Base-by-base conservation (phyloP, 768 basidiomycete species). In the Sarcomyxa edulis region DNA sequence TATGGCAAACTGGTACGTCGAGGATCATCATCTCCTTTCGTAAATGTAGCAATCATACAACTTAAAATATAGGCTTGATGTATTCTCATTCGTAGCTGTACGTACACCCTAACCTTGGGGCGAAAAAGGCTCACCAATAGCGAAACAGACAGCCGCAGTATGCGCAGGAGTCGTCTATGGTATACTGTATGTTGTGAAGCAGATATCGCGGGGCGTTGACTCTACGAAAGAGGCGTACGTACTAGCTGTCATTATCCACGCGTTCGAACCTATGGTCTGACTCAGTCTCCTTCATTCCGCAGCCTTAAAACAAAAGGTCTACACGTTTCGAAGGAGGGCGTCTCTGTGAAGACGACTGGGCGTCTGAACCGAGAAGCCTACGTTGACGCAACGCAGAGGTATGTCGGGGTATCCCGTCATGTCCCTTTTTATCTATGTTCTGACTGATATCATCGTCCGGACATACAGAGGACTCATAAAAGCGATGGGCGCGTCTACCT, bases 321-420 rank as follows among this genome's bases (percentile, higher is more conserved):
- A 34, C 58, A 74, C 21, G 56, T 86, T 32, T 77, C 81, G 1
- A 56, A 65, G n/a, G 61, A 63, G 3, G 84, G 84, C 3, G 65
- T 86, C 9, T 72, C 80, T 0, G 64, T 87, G 29, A 84, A 82
- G 59, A 86, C 82, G 1, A 54, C 66, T 15, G 72, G 68, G 42
- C 67, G 70, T 5, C 70, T 81, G 45, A 75, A 76, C 43, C 65
- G 78, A 27, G 75, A 81, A 37, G 69, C 73, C 28, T 86, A 86
- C 43, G 61, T 86, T 3, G 82, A 85, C 49, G 81, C 82, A 6
- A 85, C 83, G 11, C 84, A 85, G 51, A 63, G 84, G 84, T 83
- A 40, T 45, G 65, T 49, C 9, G 12, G 14, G 12, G 30, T 15
- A 5, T 43, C 21, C 18, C n/a, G 5, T 18, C 28, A 7, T 12